Conservation (phyloP, 352 stramenopile genomes). For the Phytophthora rubi region DNA sequence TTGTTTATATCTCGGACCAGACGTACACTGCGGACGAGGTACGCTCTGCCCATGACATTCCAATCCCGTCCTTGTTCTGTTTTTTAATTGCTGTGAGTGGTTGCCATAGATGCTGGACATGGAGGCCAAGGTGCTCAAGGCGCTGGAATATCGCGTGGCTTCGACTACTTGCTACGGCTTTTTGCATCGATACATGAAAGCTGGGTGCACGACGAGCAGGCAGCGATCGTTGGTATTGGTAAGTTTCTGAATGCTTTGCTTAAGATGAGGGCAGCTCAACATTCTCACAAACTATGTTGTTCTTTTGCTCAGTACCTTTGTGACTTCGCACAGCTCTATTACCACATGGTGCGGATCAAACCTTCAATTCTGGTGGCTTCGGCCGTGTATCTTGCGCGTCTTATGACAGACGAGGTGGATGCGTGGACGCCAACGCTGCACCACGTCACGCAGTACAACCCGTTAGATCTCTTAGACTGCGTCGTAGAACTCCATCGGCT, state of each 20-base stretch:
- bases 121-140: slow-evolving; percentile 78
- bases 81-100: slow-evolving; percentile 14
- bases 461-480: slow-evolving; percentile 70
- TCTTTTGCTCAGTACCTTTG: slow-evolving; percentile 64
- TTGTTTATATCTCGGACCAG: slow-evolving; percentile 97
- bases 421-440: slow-evolving; percentile 84
- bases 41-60: slow-evolving; percentile 2
- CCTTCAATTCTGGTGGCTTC: slow-evolving; percentile 76
- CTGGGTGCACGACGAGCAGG: slow-evolving; percentile 60
- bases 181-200: slow-evolving; percentile 62
- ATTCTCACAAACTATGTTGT: background rate
- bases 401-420: slow-evolving; percentile 70
- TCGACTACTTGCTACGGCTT: slow-evolving; percentile 85
- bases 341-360: slow-evolving; percentile 77
- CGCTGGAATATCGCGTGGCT: slow-evolving; percentile 76
- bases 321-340: slow-evolving; percentile 72
- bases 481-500: slow-evolving; percentile 69
- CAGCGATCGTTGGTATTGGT: slow-evolving; percentile 73
- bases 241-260: slow-evolving; percentile 44
- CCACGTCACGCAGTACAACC: slow-evolving; percentile 80
- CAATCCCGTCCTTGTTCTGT: background rate
- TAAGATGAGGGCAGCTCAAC: background rate
- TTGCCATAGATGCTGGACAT: slow-evolving; percentile 77
- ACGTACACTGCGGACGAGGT: slow-evolving; percentile 92
- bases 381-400: slow-evolving; percentile 73